phyloP scores from a whole-genome alignment of 768 basidiomycete species.

The Pulveroboletus ravenelii region DNA sequence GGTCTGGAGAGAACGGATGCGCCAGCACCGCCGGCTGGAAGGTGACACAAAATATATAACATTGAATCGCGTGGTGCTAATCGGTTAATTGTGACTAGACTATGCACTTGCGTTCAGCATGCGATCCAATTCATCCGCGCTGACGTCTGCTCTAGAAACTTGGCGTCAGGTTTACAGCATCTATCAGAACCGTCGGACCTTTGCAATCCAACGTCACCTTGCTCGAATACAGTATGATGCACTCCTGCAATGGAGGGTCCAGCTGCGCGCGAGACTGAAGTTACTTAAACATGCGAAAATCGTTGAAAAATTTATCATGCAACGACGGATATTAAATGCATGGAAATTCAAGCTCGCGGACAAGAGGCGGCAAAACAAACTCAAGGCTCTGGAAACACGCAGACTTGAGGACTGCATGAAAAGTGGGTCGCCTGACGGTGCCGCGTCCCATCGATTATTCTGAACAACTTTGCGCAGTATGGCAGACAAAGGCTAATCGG shows the following conservation, averaged over 20 bases:
- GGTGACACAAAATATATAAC: conserved; percentile 33
- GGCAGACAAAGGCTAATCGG: conserved; percentile 39
- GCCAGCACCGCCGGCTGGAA: conserved; percentile 38
- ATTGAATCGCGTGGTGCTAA: conserved; percentile 7
- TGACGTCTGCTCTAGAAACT: conserved; percentile 34
- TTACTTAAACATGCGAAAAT: conserved; percentile 50
- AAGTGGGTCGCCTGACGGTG: conserved; percentile 30
- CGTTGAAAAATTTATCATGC: conserved; percentile 47
- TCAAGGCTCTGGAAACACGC: conserved; percentile 40
- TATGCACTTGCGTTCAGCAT: conserved; percentile 46
- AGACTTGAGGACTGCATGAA: conserved; percentile 27
- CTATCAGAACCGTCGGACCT: conserved; percentile 43
- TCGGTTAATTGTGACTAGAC: conserved; percentile 32
- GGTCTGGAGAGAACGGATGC: conserved; percentile 47
- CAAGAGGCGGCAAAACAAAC: conserved; percentile 40
- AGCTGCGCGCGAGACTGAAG: conserved; percentile 46
- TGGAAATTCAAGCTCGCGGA: conserved; percentile 47
- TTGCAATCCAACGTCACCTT: conserved; percentile 41
- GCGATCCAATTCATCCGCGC: conserved; percentile 39
- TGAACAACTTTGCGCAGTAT: conserved; percentile 35
- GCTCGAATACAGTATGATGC: conserved; percentile 38
- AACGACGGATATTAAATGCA: conserved; percentile 42
- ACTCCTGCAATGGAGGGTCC: conserved; percentile 53
- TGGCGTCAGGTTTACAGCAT: conserved; percentile 44
- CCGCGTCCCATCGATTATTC: conserved; percentile 1